phyloP scores from a whole-genome alignment of 306 rosid species.

The Quercus variabilis region DNA sequence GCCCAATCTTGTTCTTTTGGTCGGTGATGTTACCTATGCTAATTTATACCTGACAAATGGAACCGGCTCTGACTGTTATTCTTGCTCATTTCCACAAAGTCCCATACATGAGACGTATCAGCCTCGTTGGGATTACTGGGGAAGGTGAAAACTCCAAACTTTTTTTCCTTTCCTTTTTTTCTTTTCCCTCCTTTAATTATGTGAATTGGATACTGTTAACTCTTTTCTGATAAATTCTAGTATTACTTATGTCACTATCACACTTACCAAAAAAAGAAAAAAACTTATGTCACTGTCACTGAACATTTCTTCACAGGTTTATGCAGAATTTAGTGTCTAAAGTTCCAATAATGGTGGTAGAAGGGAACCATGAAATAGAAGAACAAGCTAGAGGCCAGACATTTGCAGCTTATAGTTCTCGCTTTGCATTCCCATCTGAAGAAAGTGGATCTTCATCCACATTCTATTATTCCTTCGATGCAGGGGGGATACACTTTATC shows the following conservation, averaged over 20 bases:
- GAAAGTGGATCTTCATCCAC: slow-evolving; percentile 84
- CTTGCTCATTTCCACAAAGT: slow-evolving; percentile 63
- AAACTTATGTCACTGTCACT: not conserved
- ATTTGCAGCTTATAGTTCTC: slow-evolving; percentile 79
- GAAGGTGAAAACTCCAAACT: slow-evolving; percentile 43
- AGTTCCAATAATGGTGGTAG: slow-evolving; percentile 84
- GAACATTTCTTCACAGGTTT: slow-evolving; percentile 49
- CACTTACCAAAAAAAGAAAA: too few relatives aligned
- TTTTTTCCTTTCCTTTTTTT: not conserved
- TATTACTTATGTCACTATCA: slow-evolving; percentile 1
- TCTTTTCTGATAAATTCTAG: not conserved
- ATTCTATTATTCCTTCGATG: slow-evolving; percentile 77
- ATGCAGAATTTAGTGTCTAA: slow-evolving; percentile 73
- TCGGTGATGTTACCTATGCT: slow-evolving; percentile 80
- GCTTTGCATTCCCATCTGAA: slow-evolving; percentile 81
- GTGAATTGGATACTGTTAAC: not conserved
- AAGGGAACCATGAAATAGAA: slow-evolving; percentile 88
- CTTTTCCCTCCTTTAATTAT: not conserved
- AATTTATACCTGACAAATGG: slow-evolving; percentile 82
- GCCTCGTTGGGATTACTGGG: slow-evolving; percentile 97
- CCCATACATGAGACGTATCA: slow-evolving; percentile 87
- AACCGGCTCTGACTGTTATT: slow-evolving; percentile 76
- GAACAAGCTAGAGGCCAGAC: slow-evolving; percentile 47
- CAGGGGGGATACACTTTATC: slow-evolving; percentile 82
- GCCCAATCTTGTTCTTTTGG: slow-evolving; percentile 72